Evolutionary conservation across 768 basidiomycete species (phyloP), one percentile per base, ranked within the genome.

Genomic region (Phanerochaete sordida): DNA sequence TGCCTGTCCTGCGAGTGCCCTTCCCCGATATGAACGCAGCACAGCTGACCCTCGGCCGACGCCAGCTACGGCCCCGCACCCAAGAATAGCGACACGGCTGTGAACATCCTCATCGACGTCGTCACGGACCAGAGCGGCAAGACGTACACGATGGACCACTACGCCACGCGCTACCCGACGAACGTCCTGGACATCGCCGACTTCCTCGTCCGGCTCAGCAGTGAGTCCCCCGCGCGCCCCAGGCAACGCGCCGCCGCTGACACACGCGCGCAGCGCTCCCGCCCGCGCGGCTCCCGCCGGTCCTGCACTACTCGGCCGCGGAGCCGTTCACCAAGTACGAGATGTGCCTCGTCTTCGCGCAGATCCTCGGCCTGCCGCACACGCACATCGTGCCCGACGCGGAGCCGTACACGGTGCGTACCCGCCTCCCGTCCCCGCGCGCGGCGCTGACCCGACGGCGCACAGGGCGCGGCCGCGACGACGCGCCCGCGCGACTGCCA

Each of bases 61-160:
- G 9, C 1, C 65, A 96, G 94, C 64, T 98, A 97, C 69, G 96
- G 96, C 0, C 87, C 91, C 3, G 84, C 90, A 1, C 84, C 86
- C 24, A 85, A 86, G 61, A 95, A 95, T 67, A 82, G 87, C 3
- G 96, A 98, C 68, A 86, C 87, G 3, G 95, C 96, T 0, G 81
- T 98, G 63, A 98, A 98, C 70, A 79, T 93, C 56, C 80, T 99
- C 6, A 72, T 95, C 28, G 94, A 97, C 70, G 79, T 96, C 33
- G 91, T 97, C 0, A 78, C 84, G 61, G 92, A 95, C 69, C 91
- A 90, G 65, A 90, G 88, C 5, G 91, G 91, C 2, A 95, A 95
- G 75, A 77, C 75, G 35, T 95, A 95, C 77, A 93, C 87, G 72
- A 98, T 98, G 96, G 96, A 99, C 70, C 88, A 96, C 71, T 96